A percentile compares a stretch with the other conserved stretches of the same genome.
Conservation (phyloP, 495 filamentous ascomycete genomes). For the Aspergillus kassunensis region DNA sequence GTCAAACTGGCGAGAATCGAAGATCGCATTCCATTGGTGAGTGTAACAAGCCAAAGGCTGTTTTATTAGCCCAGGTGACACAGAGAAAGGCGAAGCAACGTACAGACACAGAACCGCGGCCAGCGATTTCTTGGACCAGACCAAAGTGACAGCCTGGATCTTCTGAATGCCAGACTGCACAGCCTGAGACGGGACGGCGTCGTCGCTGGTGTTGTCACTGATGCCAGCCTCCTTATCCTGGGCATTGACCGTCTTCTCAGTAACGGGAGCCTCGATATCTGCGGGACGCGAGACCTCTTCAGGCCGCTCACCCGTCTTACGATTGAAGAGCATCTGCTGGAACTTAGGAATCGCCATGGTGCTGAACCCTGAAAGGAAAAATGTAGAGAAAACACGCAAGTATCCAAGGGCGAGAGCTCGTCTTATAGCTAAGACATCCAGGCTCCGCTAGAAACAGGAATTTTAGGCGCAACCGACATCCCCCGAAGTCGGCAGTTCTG, state of each 20-base stretch:
- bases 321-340: background rate
- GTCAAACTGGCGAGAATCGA: constrained; percentile 3
- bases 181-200: background rate
- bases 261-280: background rate
- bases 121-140: constrained; percentile 1
- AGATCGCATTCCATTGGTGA: background rate
- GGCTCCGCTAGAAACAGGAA: background rate
- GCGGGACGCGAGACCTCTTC: background rate
- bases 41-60: constrained; percentile 3
- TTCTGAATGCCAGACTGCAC: constrained; percentile 3
- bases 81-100: background rate
- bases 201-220: constrained; percentile 4
- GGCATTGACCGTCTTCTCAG: background rate
- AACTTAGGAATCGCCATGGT: constrained; percentile 8
- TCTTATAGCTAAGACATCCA: background rate
- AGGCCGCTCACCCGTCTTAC: background rate
- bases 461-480: constrained; percentile 1
- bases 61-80: background rate
- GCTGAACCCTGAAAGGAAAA: background rate
- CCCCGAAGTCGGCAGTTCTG: constrained; percentile 10
- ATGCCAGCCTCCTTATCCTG: constrained; percentile 2
- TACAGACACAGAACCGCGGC: background rate
- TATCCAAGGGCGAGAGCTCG: background rate
- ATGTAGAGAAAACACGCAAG: background rate
- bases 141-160: constrained; percentile 7